Percentiles rank a stretch among this genome's conserved stretches.
These are phyloP conservation scores for Trifolium dubium DNA, from an alignment of 306 rosid genomes.

Conservation along the genomic window DNA sequence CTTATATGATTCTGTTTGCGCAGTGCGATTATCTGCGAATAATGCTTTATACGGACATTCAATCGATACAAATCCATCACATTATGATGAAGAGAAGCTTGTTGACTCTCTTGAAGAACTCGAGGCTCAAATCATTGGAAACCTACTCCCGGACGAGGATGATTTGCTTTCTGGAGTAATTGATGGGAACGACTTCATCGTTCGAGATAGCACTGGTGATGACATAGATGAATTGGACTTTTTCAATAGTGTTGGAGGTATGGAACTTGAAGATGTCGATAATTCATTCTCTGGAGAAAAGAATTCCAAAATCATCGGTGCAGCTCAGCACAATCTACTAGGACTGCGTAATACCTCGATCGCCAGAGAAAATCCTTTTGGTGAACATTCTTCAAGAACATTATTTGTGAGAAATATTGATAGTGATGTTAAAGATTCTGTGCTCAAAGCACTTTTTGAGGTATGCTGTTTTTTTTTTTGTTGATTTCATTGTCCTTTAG, in stretches of 20 bases:
- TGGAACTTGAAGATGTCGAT: constrained; percentile 68
- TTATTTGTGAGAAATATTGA: constrained; percentile 65
- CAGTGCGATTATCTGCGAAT: constrained; percentile 44
- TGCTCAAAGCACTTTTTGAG: constrained; percentile 65
- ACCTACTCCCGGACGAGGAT: constrained; percentile 46
- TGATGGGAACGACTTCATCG: constrained; percentile 12
- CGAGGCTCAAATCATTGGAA: constrained; percentile 45
- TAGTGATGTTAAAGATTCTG: constrained; percentile 66
- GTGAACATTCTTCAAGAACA: constrained; percentile 60
- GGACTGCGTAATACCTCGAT: neutral
- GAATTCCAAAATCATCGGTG: constrained; percentile 50
- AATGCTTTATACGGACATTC: constrained; percentile 46
- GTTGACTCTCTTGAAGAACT: constrained; percentile 50
- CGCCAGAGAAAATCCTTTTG: neutral
- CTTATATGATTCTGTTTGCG: constrained; percentile 28
- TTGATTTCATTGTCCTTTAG: constrained; percentile 17
- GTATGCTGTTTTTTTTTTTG: constrained; percentile 25
- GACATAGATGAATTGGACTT: constrained; percentile 69
- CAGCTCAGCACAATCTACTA: neutral
- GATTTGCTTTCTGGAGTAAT: constrained; percentile 48
- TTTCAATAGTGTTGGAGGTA: constrained; percentile 71
- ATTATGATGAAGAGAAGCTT: constrained; percentile 45
- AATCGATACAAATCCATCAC: constrained; percentile 37
- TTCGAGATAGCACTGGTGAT: constrained; percentile 39
- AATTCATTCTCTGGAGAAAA: constrained; percentile 48